These are phyloP conservation scores for Dactylellina haptotyla DNA, from an alignment of 2,329 filamentous ascomycete genomes.

Conservation along the genomic window DNA sequence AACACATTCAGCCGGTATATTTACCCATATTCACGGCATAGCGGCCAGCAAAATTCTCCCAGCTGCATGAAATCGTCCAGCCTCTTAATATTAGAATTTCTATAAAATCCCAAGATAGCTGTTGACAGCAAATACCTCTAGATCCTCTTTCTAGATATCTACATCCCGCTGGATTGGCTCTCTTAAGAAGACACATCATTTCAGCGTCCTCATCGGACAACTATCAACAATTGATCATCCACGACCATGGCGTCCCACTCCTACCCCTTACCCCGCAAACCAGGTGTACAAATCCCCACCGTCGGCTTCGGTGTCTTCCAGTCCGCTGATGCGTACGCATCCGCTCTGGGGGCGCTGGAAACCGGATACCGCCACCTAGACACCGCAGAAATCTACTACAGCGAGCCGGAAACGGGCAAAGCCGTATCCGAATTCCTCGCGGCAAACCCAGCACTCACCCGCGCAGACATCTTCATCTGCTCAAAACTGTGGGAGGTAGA, in stretches of 20 bases:
- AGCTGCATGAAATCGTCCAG: too few species aligned
- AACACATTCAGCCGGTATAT: too few species aligned
- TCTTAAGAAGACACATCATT: too few species aligned
- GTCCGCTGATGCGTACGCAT: slow-evolving; percentile 36
- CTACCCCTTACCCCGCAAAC: slow-evolving; percentile 12
- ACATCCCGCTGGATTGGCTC: too few species aligned
- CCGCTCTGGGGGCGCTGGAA: slow-evolving; percentile 34
- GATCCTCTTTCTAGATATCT: too few species aligned
- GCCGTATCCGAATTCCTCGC: slow-evolving; percentile 36
- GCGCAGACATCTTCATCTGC: slow-evolving; percentile 47
- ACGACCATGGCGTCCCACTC: neutral
- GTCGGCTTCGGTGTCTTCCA: slow-evolving; percentile 49
- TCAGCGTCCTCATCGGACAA: too few species aligned
- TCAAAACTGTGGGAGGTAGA: slow-evolving; percentile 48
- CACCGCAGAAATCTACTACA: slow-evolving; percentile 47
- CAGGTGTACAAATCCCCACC: slow-evolving; percentile 21
- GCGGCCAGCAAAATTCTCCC: too few species aligned
- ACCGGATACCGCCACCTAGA: slow-evolving; percentile 45
- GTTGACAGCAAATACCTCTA: too few species aligned
- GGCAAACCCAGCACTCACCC: slow-evolving; percentile 26
- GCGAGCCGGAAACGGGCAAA: slow-evolving; percentile 32
- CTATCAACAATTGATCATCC: too few species aligned
- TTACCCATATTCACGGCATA: too few species aligned
- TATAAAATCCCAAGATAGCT: too few species aligned
- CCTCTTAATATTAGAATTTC: too few species aligned